Percentiles rank a stretch among this genome's conserved stretches.
These are phyloP conservation scores for Penicillium sp. DNA, from an alignment of 2,329 filamentous ascomycete genomes.

Conservation along the genomic window DNA sequence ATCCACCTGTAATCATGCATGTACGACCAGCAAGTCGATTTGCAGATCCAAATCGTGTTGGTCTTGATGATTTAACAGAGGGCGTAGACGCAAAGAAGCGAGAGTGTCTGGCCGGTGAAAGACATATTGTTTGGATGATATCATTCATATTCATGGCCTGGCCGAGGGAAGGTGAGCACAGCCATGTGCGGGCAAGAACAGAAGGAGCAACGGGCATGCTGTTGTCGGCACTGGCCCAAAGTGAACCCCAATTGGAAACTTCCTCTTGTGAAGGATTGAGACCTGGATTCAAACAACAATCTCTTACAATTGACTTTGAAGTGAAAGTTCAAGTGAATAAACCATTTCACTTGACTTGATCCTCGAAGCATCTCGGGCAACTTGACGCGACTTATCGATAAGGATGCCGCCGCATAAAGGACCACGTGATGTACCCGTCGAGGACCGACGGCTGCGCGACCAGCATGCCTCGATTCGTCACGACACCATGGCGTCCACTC, in stretches of 20 bases:
- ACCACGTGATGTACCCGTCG: slow-evolving; percentile 4
- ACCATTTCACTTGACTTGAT: too few species aligned
- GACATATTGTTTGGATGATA: not conserved
- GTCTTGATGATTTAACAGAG: not conserved
- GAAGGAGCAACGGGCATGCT: too few species aligned
- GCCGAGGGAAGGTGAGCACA: not conserved
- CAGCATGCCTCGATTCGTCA: not conserved
- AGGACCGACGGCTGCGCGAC: not conserved
- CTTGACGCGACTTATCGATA: not conserved
- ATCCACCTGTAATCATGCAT: slow-evolving; percentile 69
- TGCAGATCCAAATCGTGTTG: slow-evolving; percentile 17
- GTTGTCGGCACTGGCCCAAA: too few species aligned
- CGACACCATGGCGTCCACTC: slow-evolving; percentile 10
- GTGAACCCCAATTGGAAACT: too few species aligned
- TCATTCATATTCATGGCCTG: slow-evolving; percentile 1
- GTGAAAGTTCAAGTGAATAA: too few species aligned
- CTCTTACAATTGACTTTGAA: too few species aligned
- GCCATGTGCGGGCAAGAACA: not conserved
- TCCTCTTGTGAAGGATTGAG: too few species aligned
- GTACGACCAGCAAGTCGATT: slow-evolving; percentile 39
- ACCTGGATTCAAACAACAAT: too few species aligned
- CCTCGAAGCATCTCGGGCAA: too few species aligned
- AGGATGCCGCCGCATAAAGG: not conserved
- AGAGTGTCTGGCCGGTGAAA: not conserved
- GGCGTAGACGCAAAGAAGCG: slow-evolving; percentile 17